Conservation (phyloP, 2,329 filamentous ascomycete genomes). For the Fusarium palustre region DNA sequence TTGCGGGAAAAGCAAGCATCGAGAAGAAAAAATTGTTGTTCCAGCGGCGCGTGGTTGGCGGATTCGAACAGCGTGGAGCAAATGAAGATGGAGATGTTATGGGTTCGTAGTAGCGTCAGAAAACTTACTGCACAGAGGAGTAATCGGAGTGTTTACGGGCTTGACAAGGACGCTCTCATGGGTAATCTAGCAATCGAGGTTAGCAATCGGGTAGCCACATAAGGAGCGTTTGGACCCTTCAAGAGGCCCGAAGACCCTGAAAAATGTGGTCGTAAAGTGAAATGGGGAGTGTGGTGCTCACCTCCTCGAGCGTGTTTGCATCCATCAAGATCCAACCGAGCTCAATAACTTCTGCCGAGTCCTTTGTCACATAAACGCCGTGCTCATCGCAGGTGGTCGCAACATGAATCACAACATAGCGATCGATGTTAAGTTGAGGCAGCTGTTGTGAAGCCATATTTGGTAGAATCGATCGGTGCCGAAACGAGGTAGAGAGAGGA, state of each 20-base stretch:
- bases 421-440: conserved; percentile 81
- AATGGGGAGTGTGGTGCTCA: conserved; percentile 58
- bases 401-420: conserved; percentile 98
- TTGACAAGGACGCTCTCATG: conserved; percentile 97
- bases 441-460: conserved; percentile 57
- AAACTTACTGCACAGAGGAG: conserved; percentile 95
- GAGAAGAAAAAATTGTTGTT: conserved; percentile 16
- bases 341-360: conserved; percentile 99
- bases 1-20: conserved; percentile 3
- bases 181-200: conserved; percentile 73
- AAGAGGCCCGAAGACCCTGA: conserved; percentile 1
- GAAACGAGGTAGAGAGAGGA: conserved; percentile 32
- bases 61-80: conserved; percentile 35
- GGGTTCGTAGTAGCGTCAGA: conserved; percentile 34
- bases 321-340: conserved; percentile 97
- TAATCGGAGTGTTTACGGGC: conserved; percentile 98
- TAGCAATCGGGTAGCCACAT: conserved; percentile 19
- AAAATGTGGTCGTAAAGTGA: conserved; percentile 9
- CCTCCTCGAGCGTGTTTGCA: conserved; percentile 91
- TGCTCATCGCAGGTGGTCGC: conserved; percentile 99
- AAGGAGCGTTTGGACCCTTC: neutral
- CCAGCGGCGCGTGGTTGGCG: conserved; percentile 26
- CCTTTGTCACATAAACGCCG: conserved; percentile 98
- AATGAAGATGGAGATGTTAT: conserved; percentile 34
- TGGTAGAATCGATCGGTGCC: conserved; percentile 43